Evolutionary conservation across 2,329 filamentous ascomycete genomes (phyloP).

Genomic region (Penicillium sp.): DNA sequence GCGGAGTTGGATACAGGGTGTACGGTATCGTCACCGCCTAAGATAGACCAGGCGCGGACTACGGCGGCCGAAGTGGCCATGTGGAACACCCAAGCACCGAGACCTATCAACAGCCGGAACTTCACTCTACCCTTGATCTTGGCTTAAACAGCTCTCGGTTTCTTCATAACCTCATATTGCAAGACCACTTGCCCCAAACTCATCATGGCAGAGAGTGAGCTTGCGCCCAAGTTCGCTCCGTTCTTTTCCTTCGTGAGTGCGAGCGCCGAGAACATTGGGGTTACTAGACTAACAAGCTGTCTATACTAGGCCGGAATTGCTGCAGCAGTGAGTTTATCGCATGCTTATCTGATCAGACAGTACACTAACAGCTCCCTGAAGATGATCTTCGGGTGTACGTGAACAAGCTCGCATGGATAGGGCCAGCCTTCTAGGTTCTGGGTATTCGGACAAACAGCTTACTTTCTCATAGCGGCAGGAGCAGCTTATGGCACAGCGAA

Average conservation of each 20-base stretch:
- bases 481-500: conserved; percentile 67
- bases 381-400: conserved; percentile 54
- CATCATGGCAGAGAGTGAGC: conserved; percentile 48
- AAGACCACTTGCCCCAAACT: conserved; percentile 2
- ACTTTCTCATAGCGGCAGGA: conserved; percentile 52
- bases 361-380: conserved; percentile 31
- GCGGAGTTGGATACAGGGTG: conserved; percentile 1
- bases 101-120: conserved; percentile 7
- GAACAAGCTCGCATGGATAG: conserved; percentile 11
- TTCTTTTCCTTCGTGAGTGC: conserved; percentile 64
- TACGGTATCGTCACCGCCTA: conserved; percentile 21
- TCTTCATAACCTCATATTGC: neutral
- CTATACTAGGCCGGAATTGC: conserved; percentile 47
- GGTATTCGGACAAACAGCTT: conserved; percentile 15
- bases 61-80: conserved; percentile 26
- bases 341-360: conserved; percentile 1
- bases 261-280: neutral
- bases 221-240: conserved; percentile 61
- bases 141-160: conserved; percentile 7
- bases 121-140: conserved; percentile 8
- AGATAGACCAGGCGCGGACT: conserved; percentile 15
- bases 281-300: conserved; percentile 25
- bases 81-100: conserved; percentile 19
- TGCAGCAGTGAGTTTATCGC: conserved; percentile 42
- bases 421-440: neutral